phyloP scores from a whole-genome alignment of 768 basidiomycete genomes.

The Suillus cothurnatus region DNA sequence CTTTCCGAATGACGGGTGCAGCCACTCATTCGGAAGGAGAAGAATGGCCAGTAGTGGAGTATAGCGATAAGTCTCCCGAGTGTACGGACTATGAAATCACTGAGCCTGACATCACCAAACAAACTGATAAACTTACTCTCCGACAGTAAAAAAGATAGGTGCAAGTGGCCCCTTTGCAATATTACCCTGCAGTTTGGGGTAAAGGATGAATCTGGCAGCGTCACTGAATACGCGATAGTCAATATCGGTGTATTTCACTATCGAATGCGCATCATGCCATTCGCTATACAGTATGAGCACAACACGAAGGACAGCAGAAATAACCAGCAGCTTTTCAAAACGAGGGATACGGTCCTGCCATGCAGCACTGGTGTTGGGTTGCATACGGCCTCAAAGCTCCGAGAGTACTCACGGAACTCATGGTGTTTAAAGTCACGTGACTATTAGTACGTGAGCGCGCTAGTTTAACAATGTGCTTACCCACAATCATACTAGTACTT shows the following conservation, averaged over 20 bases:
- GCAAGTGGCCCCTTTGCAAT: constrained; percentile 63
- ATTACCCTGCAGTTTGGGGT: constrained; percentile 48
- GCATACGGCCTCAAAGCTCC: neutral
- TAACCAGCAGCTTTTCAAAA: constrained; percentile 54
- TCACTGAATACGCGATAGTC: constrained; percentile 97
- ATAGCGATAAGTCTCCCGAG: constrained; percentile 92
- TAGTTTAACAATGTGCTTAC: too few relatives aligned
- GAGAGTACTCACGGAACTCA: too few relatives aligned
- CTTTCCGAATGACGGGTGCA: constrained; percentile 91
- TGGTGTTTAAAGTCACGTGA: too few relatives aligned
- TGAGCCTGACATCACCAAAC: constrained; percentile 12
- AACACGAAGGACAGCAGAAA: constrained; percentile 62
- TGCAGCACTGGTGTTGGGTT: neutral
- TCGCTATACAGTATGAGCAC: constrained; percentile 82
- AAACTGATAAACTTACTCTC: constrained; percentile 65
- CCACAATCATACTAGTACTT: too few relatives aligned
- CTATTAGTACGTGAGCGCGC: too few relatives aligned
- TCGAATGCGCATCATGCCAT: constrained; percentile 82
- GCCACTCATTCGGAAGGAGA: constrained; percentile 75
- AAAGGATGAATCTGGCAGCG: constrained; percentile 72
- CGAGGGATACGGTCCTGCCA: constrained; percentile 28
- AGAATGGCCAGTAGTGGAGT: constrained; percentile 89
- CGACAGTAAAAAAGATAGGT: constrained; percentile 46
- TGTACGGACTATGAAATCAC: constrained; percentile 70
- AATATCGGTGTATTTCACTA: constrained; percentile 96